Evolutionary conservation across 2,329 filamentous ascomycete species (phyloP), one percentile per base, ranked within the genome.

Genomic region (Scedosporium dehoogii): DNA sequence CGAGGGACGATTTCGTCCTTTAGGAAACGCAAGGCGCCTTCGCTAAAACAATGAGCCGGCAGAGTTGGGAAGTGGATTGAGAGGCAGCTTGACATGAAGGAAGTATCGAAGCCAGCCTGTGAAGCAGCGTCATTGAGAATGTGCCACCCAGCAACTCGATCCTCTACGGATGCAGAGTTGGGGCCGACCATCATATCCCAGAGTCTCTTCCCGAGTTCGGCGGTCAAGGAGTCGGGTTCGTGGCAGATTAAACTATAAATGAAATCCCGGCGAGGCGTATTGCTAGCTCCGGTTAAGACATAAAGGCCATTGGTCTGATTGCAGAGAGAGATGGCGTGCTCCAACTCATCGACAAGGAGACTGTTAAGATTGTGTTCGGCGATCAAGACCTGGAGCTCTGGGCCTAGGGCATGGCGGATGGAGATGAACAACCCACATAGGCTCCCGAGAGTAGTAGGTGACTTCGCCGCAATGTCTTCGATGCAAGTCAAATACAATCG

Each of bases 171-270:
- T 3, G 85, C 74, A 3, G 86, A 84, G 46, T 79, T 74, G 4
- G 81, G 77, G 12, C 91, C 89, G 58, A 96, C 85, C 27, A 94
- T 78, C 46, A 87, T 77, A 63, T 87, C 79, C 90, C 91, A 96
- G 1, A 96, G 79, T 12, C 77, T 78, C 51, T 78, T 76, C 16
- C 87, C 86, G 3, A 90, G 77, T 1, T 87, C 82, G 2, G 78
- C 69, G 0, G 84, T 81, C 57, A 96, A 81, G 0, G 84, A 82
- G 7, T 80, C 75, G 1, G 88, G 81, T n/a, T 84, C 82, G 60
- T 85, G 76, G 41, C 76, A 74, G 41, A 93, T 81, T 44, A 92
- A 79, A 53, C 74, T 76, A 61, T 73, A 75, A 60, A 85, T 81
- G 55, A 85, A 80, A 61, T 82, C 85, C 65, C 80, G 84, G 63